Percentiles rank a stretch among this genome's conserved stretches.
phyloP scores from a whole-genome alignment of 345 rosid genomes.

The Microthlaspi erraticum region DNA sequence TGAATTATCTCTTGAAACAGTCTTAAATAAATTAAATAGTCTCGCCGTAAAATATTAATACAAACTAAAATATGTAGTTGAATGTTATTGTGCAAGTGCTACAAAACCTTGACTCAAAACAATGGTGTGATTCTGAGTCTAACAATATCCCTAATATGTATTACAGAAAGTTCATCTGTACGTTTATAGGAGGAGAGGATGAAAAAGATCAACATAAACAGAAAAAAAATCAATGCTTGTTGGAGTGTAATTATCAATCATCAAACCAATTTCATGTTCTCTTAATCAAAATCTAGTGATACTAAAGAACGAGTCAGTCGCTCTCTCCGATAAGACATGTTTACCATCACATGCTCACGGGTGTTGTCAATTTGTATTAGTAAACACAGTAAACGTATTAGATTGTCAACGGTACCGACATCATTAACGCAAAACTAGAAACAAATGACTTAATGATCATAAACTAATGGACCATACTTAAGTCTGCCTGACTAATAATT shows the following conservation, averaged over 20 bases:
- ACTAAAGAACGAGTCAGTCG: not conserved
- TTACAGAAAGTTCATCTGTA: not conserved
- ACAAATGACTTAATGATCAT: not conserved
- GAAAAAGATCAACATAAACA: too few species aligned
- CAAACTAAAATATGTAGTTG: not conserved
- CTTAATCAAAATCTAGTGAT: not conserved
- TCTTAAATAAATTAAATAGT: not conserved
- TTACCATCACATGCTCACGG: not conserved
- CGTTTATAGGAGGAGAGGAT: too few species aligned
- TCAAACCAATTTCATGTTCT: not conserved
- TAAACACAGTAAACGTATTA: slow-evolving; percentile 3
- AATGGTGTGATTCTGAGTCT: not conserved
- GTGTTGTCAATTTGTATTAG: not conserved
- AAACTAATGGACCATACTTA: not conserved
- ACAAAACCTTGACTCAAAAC: not conserved
- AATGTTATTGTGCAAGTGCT: slow-evolving; percentile 4
- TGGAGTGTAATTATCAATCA: too few species aligned
- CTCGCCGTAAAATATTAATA: too few species aligned
- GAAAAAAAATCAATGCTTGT: too few species aligned
- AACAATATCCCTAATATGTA: not conserved
- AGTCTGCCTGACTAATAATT: not conserved
- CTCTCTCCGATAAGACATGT: not conserved
- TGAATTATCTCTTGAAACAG: slow-evolving; percentile 16
- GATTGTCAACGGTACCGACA: slow-evolving; percentile 22
- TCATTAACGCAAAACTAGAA: not conserved